Base-by-base conservation (phyloP, 163 green algal genomes). In the Prototheca cutis region DNA sequence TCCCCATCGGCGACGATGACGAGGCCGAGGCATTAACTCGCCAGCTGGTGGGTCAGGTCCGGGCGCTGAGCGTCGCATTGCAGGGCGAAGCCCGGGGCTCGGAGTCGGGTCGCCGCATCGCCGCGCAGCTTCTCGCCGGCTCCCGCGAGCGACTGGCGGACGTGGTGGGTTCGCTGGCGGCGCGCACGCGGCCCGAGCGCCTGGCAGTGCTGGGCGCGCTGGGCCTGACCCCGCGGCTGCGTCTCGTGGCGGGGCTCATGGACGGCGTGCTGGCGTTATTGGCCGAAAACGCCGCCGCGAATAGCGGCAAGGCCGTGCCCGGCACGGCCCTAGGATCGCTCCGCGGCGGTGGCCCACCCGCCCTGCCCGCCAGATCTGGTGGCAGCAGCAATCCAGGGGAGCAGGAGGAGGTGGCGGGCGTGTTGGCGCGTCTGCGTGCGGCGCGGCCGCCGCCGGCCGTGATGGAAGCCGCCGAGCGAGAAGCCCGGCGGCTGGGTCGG, bases 401-500 rank as follows among this genome's bases (percentile, higher is more conserved):
- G n/a, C 53, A 74, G 66, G 60, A 74, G 40, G 78, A 81, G 32
- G 55, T 86, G 40, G 45, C 62, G 7, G 66, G 42, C 2, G 52
- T 77, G 23, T 51, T 67, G 59, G 29, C 29, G 1, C 62, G 63
- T 1, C 65, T 81, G 52, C 48, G 69, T 39, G 65, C 60, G 33
- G 71, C 76, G 4, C 30, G 57, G 27, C 79, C 78, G 6, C 83
- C 83, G 7, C 49, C 64, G 3, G 81, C 87, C 61, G 81, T 88
- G n/a, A 48, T 73, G 34, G 61, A 63, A 29, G 65, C 60, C 24
- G 70, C 65, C 19, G 45, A 55, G 51, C 56, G 61, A 24, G 77
- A 85, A 62, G 55, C 65, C 30, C 47, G 48, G 29, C 62, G 67
- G 53, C 56, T 85, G 62, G 57, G 62, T 47, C 68, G 72, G 47